Evolutionary conservation across 1,139 yeast genomes (phyloP), one percentile per base, ranked within the genome.

Genomic region (Taphrina pruni): DNA sequence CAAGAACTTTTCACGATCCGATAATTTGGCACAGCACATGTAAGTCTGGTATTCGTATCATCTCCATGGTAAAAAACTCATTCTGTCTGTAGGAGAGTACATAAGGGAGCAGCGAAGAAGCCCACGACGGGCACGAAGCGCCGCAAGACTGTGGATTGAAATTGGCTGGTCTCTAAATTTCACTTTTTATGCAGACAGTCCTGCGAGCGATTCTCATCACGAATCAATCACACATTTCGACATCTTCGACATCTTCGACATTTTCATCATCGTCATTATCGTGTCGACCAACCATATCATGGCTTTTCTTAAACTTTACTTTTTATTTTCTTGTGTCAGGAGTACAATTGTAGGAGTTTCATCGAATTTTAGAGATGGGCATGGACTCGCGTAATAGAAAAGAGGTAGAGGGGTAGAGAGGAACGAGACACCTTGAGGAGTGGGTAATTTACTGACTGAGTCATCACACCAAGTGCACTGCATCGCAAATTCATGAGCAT

Each of bases 1-100:
- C 66, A 89, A 88, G 79, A 86, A 87, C 76, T 89, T 89, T 75
- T 87, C 92, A 72, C 82, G 96, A 72, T 84, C 89, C 20, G 96
- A 89, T 77, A 89, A 89, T 75, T 80, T 89, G 74, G 85, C 87
- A 60, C 94, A 89, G 79, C 96, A 89, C 78, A 65, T 69, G 66
- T 60, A 62, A 9, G 62, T 69, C 32, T 26, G 32, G 4, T 26
- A 2, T 26, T 26, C 32, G 32, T 26, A 4, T 26, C 32, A 4
- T 26, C 32, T 26, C 32, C 32, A 26, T 26, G 32, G 4, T 2
- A 0, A 1, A 26, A 26, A 2, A 26, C 32, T 26, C 4, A 26
- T 26, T 4, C 32, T 26, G 32, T 26, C 36, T 20, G 26, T 41
- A 56, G 60, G 60, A 56, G 60, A 17, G 60, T 56, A 17, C 60